A percentile compares a stretch with the other conserved stretches of the same genome.
phyloP scores from a whole-genome alignment of 2,329 filamentous ascomycete species.

The Acephala macrosclerotiorum region DNA sequence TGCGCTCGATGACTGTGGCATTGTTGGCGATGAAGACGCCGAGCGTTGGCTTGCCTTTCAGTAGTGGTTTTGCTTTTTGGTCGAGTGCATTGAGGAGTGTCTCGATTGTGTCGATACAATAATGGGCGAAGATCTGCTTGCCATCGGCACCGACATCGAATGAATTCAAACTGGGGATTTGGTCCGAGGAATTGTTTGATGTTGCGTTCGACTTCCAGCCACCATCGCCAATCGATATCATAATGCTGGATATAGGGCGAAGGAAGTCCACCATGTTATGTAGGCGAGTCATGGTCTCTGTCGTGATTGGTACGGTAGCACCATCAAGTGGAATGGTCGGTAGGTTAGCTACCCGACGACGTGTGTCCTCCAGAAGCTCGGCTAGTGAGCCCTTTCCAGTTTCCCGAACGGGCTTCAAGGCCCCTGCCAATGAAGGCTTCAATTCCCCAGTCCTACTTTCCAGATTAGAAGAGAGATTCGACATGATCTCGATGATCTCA shows the following conservation, averaged over 20 bases:
- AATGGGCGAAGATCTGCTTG: conserved; percentile 86
- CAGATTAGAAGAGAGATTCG: conserved; percentile 77
- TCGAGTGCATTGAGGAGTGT: conserved; percentile 78
- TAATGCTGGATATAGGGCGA: conserved; percentile 84
- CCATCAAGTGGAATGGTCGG: conserved; percentile 79
- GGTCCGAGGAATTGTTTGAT: conserved; percentile 65
- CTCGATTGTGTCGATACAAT: conserved; percentile 89
- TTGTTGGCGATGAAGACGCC: conserved; percentile 94
- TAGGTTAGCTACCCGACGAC: conserved; percentile 70
- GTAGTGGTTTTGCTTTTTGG: conserved; percentile 72
- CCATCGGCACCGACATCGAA: conserved; percentile 92
- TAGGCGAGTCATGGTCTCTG: conserved; percentile 85
- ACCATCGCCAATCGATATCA: conserved; percentile 91
- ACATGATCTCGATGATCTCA: conserved; percentile 92
- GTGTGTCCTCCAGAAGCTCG: conserved; percentile 85
- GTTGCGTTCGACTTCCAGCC: conserved; percentile 75
- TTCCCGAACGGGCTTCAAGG: conserved; percentile 87
- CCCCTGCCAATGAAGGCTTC: conserved; percentile 82
- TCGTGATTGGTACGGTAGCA: conserved; percentile 77
- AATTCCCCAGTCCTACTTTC: conserved; percentile 86
- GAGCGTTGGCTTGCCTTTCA: conserved; percentile 78
- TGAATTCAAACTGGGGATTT: conserved; percentile 74
- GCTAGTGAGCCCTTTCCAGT: conserved; percentile 87
- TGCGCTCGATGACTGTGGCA: conserved; percentile 82
- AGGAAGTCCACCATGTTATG: conserved; percentile 89